Conservation (phyloP, 2,329 filamentous ascomycete species). For the Hymenoscyphus fructigenus region DNA sequence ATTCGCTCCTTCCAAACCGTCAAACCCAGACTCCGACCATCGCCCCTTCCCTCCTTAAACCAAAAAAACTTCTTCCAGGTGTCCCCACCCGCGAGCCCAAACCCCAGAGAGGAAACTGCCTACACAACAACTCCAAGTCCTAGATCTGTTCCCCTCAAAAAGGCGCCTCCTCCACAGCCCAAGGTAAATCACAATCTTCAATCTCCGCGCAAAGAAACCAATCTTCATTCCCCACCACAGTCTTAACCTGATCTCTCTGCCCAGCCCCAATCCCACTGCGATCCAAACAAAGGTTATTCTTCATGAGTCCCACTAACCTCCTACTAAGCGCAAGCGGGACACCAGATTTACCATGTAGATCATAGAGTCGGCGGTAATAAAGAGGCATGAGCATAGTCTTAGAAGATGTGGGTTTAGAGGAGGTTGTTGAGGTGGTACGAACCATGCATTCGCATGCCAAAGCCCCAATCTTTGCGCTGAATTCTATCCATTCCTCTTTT, state of each 20-base stretch:
- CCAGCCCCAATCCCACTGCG: neutral
- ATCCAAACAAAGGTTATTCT: neutral
- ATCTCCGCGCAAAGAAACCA: conserved; percentile 1
- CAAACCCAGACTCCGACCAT: no score
- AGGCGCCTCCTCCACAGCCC: neutral
- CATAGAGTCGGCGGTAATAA: neutral
- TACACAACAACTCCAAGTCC: no score
- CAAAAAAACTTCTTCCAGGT: no score
- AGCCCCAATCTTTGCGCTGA: neutral
- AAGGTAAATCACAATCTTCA: neutral
- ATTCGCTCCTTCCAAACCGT: no score
- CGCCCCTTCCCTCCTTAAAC: no score
- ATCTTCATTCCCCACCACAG: neutral
- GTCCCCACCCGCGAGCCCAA: no score
- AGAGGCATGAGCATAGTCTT: neutral
- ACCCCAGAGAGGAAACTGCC: no score
- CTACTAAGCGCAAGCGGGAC: neutral
- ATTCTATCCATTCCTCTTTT: neutral
- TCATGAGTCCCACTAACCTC: neutral
- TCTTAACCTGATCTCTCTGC: neutral
- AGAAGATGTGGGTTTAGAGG: neutral
- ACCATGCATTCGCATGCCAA: neutral
- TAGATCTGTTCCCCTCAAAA: neutral
- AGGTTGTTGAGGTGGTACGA: neutral
- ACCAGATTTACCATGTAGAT: neutral